Evolutionary conservation across 2,329 filamentous ascomycete genomes (phyloP).

Genomic region (Phaeoacremonium minimum): DNA sequence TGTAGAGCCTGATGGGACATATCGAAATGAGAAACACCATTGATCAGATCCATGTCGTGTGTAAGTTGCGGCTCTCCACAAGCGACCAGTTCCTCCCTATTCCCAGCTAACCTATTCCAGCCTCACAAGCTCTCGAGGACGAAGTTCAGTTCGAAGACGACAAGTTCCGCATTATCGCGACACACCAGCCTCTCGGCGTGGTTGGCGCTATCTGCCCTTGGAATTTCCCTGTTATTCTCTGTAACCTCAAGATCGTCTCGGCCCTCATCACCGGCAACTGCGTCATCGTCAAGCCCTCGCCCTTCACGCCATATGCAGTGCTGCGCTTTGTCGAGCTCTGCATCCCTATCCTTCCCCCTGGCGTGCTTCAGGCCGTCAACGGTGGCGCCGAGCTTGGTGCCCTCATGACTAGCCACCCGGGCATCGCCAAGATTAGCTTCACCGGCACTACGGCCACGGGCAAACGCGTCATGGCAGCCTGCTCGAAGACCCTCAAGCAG

Average conservation of each 20-base stretch:
- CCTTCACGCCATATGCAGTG: slow-evolving; percentile 42
- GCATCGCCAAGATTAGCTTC: slow-evolving; percentile 54
- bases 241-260: slow-evolving; percentile 44
- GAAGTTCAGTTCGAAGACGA: slow-evolving; percentile 43
- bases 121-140: slow-evolving; percentile 33
- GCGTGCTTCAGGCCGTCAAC: slow-evolving; percentile 52
- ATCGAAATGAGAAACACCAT: slow-evolving; percentile 31
- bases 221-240: slow-evolving; percentile 50
- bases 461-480: slow-evolving; percentile 39
- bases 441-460: slow-evolving; percentile 49
- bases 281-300: slow-evolving; percentile 47
- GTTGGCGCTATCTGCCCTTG: slow-evolving; percentile 55
- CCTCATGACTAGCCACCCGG: slow-evolving; percentile 46
- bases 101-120: slow-evolving; percentile 11
- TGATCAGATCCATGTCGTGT: slow-evolving; percentile 30
- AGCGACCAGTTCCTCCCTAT: background rate
- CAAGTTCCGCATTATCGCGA: slow-evolving; percentile 32
- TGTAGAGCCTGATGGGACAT: slow-evolving; percentile 25
- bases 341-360: slow-evolving; percentile 46
- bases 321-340: slow-evolving; percentile 40
- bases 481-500: slow-evolving; percentile 46
- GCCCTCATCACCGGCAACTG: slow-evolving; percentile 47
- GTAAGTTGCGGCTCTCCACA: slow-evolving; percentile 13
- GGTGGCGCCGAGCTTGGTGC: slow-evolving; percentile 51
- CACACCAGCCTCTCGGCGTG: slow-evolving; percentile 42